Percentiles rank a stretch among this genome's conserved stretches.
phyloP scores from a whole-genome alignment of 1,284 basidiomycete species.

The Naganishia liquefaciens region DNA sequence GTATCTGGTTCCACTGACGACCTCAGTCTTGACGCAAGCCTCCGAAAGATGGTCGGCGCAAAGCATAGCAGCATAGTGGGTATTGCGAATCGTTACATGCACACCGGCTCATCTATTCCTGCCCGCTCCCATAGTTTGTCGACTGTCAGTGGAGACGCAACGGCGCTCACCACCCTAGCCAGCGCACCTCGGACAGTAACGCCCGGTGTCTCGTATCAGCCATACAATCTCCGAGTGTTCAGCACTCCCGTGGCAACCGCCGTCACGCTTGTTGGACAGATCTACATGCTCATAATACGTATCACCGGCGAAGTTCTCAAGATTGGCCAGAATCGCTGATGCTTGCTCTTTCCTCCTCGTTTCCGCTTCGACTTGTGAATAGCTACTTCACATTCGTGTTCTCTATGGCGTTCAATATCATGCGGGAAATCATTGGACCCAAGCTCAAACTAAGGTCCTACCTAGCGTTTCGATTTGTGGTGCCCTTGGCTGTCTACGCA shows the following conservation, averaged over 20 bases:
- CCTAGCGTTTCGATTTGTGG: slow-evolving; percentile 61
- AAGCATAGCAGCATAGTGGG: slow-evolving; percentile 43
- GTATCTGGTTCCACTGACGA: slow-evolving; percentile 49
- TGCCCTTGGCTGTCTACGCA: slow-evolving; percentile 63
- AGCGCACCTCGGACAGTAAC: slow-evolving; percentile 64
- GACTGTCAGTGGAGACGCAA: slow-evolving; percentile 50
- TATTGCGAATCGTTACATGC: slow-evolving; percentile 5
- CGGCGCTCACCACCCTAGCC: slow-evolving; percentile 56
- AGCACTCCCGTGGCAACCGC: slow-evolving; percentile 70
- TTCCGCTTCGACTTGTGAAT: not conserved
- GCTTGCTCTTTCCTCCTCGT: slow-evolving; percentile 37
- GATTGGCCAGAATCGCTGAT: slow-evolving; percentile 43
- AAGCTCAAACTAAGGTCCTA: slow-evolving; percentile 62
- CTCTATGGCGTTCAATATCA: slow-evolving; percentile 56
- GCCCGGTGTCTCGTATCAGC: slow-evolving; percentile 58
- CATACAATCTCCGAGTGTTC: slow-evolving; percentile 67
- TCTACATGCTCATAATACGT: slow-evolving; percentile 65
- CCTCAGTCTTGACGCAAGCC: slow-evolving; percentile 39
- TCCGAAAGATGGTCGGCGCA: slow-evolving; percentile 40
- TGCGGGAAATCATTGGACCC: slow-evolving; percentile 54
- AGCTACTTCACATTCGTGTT: slow-evolving; percentile 45
- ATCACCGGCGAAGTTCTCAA: slow-evolving; percentile 45
- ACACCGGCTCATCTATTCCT: not conserved
- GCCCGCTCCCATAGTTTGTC: slow-evolving; percentile 37
- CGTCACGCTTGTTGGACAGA: slow-evolving; percentile 55